phyloP scores from a whole-genome alignment of 2,329 filamentous ascomycete genomes.

The Cladobotryum mycophilum region DNA sequence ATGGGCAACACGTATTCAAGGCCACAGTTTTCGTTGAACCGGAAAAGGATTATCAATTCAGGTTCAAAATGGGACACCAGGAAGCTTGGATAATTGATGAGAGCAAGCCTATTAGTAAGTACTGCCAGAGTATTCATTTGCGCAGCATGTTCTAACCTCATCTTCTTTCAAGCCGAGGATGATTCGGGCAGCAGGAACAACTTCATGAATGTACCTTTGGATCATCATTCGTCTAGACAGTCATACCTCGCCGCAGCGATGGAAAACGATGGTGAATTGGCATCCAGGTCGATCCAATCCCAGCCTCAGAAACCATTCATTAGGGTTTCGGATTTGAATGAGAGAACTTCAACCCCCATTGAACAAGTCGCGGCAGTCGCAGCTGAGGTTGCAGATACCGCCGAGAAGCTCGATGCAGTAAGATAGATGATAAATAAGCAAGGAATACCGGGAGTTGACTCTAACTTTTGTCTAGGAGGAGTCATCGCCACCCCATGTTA shows the following conservation, averaged over 20 bases:
- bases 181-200: conserved; percentile 13
- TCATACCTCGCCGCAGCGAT: background rate
- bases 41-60: conserved; percentile 63
- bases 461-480: conserved; percentile 14
- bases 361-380: conserved; percentile 36
- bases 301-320: conserved; percentile 12
- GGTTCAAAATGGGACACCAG: conserved; percentile 60
- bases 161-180: conserved; percentile 14
- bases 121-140: background rate
- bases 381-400: conserved; percentile 39
- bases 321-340: conserved; percentile 2
- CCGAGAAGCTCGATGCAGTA: conserved; percentile 30
- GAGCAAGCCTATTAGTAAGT: conserved; percentile 50
- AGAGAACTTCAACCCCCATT: conserved; percentile 32
- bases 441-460: background rate
- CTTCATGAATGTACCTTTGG: conserved; percentile 13
- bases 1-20: conserved; percentile 52
- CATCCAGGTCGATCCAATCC: background rate
- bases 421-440: conserved; percentile 1
- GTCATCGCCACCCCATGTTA: conserved; percentile 8
- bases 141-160: background rate
- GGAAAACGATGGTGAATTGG: background rate
- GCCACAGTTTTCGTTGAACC: conserved; percentile 49
- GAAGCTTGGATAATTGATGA: conserved; percentile 69
- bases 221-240: background rate